Conservation (phyloP, 2,329 filamentous ascomycete species). For the Clarireedia sp. region DNA sequence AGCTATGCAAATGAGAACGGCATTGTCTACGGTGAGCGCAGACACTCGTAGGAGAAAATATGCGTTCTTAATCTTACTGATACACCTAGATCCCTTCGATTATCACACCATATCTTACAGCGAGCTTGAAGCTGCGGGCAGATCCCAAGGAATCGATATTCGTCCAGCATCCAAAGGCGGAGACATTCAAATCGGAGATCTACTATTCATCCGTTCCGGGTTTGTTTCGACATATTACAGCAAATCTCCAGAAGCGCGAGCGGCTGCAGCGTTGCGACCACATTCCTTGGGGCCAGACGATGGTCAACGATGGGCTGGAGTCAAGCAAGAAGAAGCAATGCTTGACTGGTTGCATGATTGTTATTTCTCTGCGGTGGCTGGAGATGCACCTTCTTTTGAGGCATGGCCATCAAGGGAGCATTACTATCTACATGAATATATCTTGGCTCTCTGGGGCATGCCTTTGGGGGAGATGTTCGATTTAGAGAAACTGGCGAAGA, state of each 20-base stretch:
- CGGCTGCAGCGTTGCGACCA: slow-evolving; percentile 32
- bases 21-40: slow-evolving; percentile 29
- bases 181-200: slow-evolving; percentile 43
- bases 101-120: slow-evolving; percentile 22
- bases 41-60: neutral
- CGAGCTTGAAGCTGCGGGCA: slow-evolving; percentile 24
- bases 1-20: slow-evolving; percentile 33
- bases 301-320: slow-evolving; percentile 36
- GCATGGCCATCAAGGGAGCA: slow-evolving; percentile 25
- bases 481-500: slow-evolving; percentile 26
- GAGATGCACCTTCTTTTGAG: slow-evolving; percentile 38
- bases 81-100: slow-evolving; percentile 24
- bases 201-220: slow-evolving; percentile 43
- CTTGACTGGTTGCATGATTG: slow-evolving; percentile 36
- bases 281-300: slow-evolving; percentile 32
- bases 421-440: slow-evolving; percentile 27
- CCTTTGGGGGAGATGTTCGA: slow-evolving; percentile 30
- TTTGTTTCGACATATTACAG: slow-evolving; percentile 34
- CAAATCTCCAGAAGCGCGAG: slow-evolving; percentile 31
- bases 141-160: slow-evolving; percentile 27
- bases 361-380: slow-evolving; percentile 36
- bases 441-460: slow-evolving; percentile 29
- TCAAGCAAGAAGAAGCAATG: slow-evolving; percentile 39
- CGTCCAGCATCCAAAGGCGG: slow-evolving; percentile 36
- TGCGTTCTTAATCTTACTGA: neutral